Evolutionary conservation across 2,329 filamentous ascomycete genomes (phyloP).

Genomic region (Apiospora arundinis): DNA sequence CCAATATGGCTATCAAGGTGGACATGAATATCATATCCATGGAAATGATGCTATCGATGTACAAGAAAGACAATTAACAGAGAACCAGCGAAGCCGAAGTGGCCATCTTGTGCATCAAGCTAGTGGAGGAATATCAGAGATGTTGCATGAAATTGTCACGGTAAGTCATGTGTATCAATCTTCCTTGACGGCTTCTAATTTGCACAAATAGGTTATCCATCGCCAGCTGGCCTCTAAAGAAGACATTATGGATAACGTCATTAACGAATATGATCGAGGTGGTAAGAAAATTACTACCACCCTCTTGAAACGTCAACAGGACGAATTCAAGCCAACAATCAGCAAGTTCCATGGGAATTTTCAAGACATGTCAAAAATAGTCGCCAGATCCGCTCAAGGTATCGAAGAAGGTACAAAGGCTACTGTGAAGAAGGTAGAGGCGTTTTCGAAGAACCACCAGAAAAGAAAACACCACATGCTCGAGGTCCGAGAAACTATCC

Average conservation of each 20-base stretch:
- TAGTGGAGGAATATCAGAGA: conserved; percentile 3
- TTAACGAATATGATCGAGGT: conserved; percentile 13
- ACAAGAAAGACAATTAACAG: not conserved
- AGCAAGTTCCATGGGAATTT: not conserved
- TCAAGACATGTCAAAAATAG: not conserved
- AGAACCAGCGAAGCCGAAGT: not conserved
- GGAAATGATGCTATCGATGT: not conserved
- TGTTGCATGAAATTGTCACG: conserved; percentile 19
- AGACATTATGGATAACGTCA: not conserved
- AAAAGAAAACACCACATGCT: not conserved
- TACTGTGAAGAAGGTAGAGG: not conserved
- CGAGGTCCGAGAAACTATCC: not conserved
- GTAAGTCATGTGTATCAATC: not conserved
- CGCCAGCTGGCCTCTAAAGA: conserved; percentile 19
- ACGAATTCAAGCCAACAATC: conserved; percentile 2
- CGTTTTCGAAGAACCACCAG: not conserved
- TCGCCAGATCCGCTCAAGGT: not conserved
- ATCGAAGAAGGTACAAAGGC: not conserved
- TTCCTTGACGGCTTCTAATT: not conserved
- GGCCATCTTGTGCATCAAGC: conserved; percentile 11
- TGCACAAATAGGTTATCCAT: not conserved
- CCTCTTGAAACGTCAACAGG: conserved; percentile 1
- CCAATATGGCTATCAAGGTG: not conserved
- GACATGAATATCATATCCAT: not conserved
- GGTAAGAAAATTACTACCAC: conserved; percentile 16